Base-by-base conservation (phyloP, 306 rosid genomes). In the Arachis stenosperma region DNA sequence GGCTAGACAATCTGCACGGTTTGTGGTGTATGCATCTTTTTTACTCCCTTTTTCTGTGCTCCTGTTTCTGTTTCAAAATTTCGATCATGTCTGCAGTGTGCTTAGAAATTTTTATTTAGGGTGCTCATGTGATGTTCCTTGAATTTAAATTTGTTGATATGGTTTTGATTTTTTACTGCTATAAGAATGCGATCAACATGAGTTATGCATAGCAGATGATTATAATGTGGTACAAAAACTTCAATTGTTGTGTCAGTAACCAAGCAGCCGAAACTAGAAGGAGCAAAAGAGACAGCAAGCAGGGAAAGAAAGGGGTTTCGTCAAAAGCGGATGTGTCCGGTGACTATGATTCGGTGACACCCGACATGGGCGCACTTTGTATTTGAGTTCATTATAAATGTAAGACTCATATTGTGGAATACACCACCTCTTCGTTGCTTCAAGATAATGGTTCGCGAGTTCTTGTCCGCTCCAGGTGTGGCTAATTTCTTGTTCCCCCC, bases 291-390 rank as follows among this genome's bases (percentile, higher is more conserved):
- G 92, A 84, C 61, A 84, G 81, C 71, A 84, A 79, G 81, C 85
- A 50, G 69, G 88, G 82, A 78, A 85, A 79, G 65, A 88, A 84
- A 81, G 85, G 82, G 63, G 80, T 73, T 60, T 73, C 76, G 53
- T 69, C 78, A 27, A 86, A 78, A 70, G 77, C 63, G 48, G 77
- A 75, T 63, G 74, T 65, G 56, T 37, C 71, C 53, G 17, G 74
- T 17, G 79, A 69, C 75, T 62, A 81, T 65, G 88, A 81, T 66
- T 88, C 79, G 43, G 80, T 60, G 76, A 82, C 86, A 36, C 92
- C 81, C 37, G 94, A 91, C 83, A 72, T 91, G 95, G 95, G 95
- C 42, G 94, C 97, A 40, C 97, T 88, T 79, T 87, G 94, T 71
- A 91, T 91, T 80, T 88, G 87, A 91, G 42, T 62, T 80, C 69